Evolutionary conservation across 768 basidiomycete species (phyloP).

Genomic region (Termitomyces sp.): DNA sequence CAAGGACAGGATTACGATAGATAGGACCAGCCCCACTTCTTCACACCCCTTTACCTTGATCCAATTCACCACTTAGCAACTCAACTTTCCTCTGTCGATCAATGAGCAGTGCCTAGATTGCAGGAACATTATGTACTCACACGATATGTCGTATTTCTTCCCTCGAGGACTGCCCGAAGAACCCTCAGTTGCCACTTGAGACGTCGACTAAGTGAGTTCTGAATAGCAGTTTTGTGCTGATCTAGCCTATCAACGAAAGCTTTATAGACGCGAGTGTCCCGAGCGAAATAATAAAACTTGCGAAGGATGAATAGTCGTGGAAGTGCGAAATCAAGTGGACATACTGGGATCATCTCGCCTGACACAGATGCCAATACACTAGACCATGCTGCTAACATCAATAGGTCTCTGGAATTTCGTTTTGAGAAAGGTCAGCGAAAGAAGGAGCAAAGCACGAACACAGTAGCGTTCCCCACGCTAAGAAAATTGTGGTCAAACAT

Average conservation of each 20-base stretch:
- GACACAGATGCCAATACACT: slow-evolving; percentile 51
- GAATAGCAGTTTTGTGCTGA: slow-evolving; percentile 39
- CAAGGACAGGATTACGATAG: slow-evolving; percentile 7
- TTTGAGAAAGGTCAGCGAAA: neutral
- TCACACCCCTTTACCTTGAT: slow-evolving; percentile 54
- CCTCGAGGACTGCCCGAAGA: slow-evolving; percentile 59
- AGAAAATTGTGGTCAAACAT: neutral
- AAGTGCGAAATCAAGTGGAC: slow-evolving; percentile 15
- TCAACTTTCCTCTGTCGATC: slow-evolving; percentile 55
- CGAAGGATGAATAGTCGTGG: neutral
- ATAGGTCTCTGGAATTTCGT: slow-evolving; percentile 46
- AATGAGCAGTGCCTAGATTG: slow-evolving; percentile 3
- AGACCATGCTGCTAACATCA: slow-evolving; percentile 81
- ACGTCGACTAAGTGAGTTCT: slow-evolving; percentile 43
- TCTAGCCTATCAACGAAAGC: slow-evolving; percentile 53
- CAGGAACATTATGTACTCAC: slow-evolving; percentile 31
- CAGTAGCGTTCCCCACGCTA: slow-evolving; percentile 86
- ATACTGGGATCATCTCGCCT: slow-evolving; percentile 69
- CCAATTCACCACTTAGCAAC: slow-evolving; percentile 53
- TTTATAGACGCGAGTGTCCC: slow-evolving; percentile 83
- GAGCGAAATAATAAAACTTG: slow-evolving; percentile 88
- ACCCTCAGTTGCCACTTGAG: slow-evolving; percentile 69
- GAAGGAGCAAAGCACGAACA: slow-evolving; percentile 22
- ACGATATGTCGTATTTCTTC: slow-evolving; percentile 59
- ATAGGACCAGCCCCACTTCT: slow-evolving; percentile 5